Base-by-base conservation (phyloP, 2,329 filamentous ascomycete species). In the Ambrosiella cleistominuta region DNA sequence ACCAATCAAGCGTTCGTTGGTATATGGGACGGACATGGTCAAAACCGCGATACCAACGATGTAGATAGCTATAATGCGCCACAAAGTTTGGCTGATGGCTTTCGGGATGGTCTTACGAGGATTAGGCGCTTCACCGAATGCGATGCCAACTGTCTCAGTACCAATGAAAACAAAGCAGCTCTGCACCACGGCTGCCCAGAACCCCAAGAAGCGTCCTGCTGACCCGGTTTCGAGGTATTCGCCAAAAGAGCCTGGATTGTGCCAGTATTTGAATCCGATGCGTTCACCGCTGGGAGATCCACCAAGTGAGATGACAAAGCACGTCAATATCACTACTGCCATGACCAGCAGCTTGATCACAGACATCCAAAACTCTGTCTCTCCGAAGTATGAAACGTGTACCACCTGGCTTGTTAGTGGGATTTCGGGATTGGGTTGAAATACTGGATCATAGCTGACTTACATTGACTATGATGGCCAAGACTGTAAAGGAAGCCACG, bases 321-420 rank as follows among this genome's bases (percentile, higher is more conserved):
- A 68, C 35, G 70, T 55, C 15, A 71, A 62, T 52, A 73, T 70
- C 9, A 73, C 64, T 35, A 65, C 68, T 6, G 69, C 61, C 60
- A 75, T 71, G 47, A 73, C 69, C 1, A 75, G 61, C 2, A 74
- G 67, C 60, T 76, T 76, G 63, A 71, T 63, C 3, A 69, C 66
- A 0, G 70, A 70, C 57, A 76, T 70, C 69, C 72, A 74, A 60
- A 76, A 76, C 59, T 76, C 73, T 12, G 71, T 69, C 62, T 76
- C 74, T 52, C 72, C 72, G 51, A 73, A 74, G 57, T 69, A 69
- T 4, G 63, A 64, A 40, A 75, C 70, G 50, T 69, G 68, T 7
- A 70, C 63, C 35, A 70, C 45, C 53, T 55, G 19, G 38, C n/a
- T 47, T 17, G 7, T 47, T 15, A 47, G 44, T 47, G 7, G 17